Base-by-base conservation (phyloP, 805 yeast species). In the Saccharomycopsis sp. region DNA sequence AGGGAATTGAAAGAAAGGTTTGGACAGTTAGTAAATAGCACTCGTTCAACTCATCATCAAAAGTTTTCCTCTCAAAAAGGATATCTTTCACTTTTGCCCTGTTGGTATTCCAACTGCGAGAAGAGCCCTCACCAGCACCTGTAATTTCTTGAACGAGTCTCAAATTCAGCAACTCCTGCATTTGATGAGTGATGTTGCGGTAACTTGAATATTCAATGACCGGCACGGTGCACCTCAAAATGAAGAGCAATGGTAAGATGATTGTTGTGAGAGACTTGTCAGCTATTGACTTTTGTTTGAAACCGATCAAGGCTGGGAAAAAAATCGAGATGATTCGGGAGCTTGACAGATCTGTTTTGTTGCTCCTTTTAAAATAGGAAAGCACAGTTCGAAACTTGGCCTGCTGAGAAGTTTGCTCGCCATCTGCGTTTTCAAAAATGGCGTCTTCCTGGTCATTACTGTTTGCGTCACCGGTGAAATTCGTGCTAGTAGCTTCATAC, bases 221-320 rank as follows among this genome's bases (percentile, higher is more conserved):
- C 1, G 69, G 69, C 9, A 52, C 56, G 8, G 65, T 52, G 9
- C 60, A 12, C 17, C 59, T 51, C 18, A 64, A 47, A 4, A 61
- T 13, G 4, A 57, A 25, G 3, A 54, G 43, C 2, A 61, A 45
- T 5, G 67, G 64, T 4, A 41, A 36, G 10, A 44, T 32, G 20
- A 51, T n/a, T 16, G 43, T 27, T 21, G 49, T 40, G 3, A 50
- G 19, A 13, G 34, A 27, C 32, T 39, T 42, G 36, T 52, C 53
- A n/a, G 36, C 17, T 13, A 29, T 5, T 3, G 52, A 38, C 19
- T 50, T 52, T 12, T 43, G 17, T 12, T 17, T n/a, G 23, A 52
- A 52, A 30, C 38, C 46, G 2, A 41, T 21, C 26, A 52, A 18
- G 9, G 50, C 40, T 2, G 55, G 55, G 9, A 52, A 48, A 26